These are phyloP conservation scores for Saccharomycopsis javanensis DNA, from an alignment of 805 yeast genomes.

Conservation along the genomic window DNA sequence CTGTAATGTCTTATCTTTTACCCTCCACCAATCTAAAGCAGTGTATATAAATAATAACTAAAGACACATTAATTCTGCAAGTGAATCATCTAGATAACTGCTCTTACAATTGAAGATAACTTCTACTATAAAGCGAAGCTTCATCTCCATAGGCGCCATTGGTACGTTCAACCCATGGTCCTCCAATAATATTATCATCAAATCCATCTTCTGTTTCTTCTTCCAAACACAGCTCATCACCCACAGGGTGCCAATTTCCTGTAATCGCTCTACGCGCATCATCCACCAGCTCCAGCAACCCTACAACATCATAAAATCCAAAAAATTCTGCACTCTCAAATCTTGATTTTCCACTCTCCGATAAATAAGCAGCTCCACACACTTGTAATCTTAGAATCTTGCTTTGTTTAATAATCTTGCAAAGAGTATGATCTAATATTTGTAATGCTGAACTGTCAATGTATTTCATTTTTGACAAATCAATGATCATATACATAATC, in stretches of 20 bases:
- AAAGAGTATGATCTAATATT: slow-evolving; percentile 51
- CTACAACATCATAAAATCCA: not conserved
- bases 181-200: not conserved
- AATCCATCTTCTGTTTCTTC: not conserved
- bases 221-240: not conserved
- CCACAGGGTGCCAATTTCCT: not conserved
- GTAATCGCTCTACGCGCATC: not conserved
- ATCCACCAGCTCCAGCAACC: not conserved
- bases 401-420: slow-evolving; percentile 31
- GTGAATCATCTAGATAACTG: not conserved
- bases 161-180: too few relatives aligned
- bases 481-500: slow-evolving; percentile 54
- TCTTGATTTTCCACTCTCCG: not conserved
- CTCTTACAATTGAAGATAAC: slow-evolving; percentile 3
- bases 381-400: not conserved
- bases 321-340: slow-evolving; percentile 1
- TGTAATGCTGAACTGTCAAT: slow-evolving; percentile 78
- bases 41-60: too few relatives aligned
- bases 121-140: slow-evolving; percentile 5
- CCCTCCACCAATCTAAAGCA: too few relatives aligned
- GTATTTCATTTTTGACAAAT: slow-evolving; percentile 70
- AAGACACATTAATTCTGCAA: too few relatives aligned
- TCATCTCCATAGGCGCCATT: not conserved
- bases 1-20: too few relatives aligned
- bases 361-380: not conserved